phyloP scores from a whole-genome alignment of 768 basidiomycete species.

The Tephrocybe sp. region DNA sequence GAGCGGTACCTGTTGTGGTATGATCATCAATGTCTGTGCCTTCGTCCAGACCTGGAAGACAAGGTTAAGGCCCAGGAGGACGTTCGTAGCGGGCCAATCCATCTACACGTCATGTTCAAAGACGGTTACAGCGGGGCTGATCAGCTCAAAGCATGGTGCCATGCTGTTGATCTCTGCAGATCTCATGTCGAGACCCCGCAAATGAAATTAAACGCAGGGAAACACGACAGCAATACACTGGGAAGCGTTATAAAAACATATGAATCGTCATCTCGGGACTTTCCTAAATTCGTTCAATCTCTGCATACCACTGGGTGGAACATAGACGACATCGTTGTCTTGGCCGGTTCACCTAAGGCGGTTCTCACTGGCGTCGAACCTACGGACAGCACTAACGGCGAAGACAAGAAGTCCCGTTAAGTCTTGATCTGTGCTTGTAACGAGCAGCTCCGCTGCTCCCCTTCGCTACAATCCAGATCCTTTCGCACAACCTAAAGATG shows the following conservation, averaged over 20 bases:
- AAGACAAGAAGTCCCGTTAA: slow-evolving; percentile 22
- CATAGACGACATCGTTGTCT: slow-evolving; percentile 28
- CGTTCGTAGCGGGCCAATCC: slow-evolving; percentile 20
- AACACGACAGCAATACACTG: slow-evolving; percentile 9
- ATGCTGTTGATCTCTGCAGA: slow-evolving; percentile 37
- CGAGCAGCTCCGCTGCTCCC: background rate
- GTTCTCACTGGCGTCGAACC: slow-evolving; percentile 21
- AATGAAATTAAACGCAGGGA: background rate
- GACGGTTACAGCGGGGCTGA: slow-evolving; percentile 45
- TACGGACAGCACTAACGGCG: slow-evolving; percentile 7
- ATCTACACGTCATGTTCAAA: slow-evolving; percentile 47
- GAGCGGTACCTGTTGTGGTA: slow-evolving; percentile 59
- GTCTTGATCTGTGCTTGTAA: background rate
- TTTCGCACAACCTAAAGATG: background rate
- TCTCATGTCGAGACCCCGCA: slow-evolving; percentile 8
- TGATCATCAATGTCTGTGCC: slow-evolving; percentile 26
- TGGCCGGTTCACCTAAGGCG: slow-evolving; percentile 29
- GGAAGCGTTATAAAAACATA: slow-evolving; percentile 21
- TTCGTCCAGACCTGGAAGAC: slow-evolving; percentile 6
- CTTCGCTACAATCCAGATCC: background rate
- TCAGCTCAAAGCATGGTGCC: slow-evolving; percentile 57
- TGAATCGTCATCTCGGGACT: slow-evolving; percentile 13
- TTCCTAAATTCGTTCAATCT: slow-evolving; percentile 23
- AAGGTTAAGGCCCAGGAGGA: background rate
- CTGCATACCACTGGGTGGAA: slow-evolving; percentile 38